These are phyloP conservation scores for Akanthomyces lecanii DNA, from an alignment of 2,329 filamentous ascomycete genomes.

Conservation along the genomic window DNA sequence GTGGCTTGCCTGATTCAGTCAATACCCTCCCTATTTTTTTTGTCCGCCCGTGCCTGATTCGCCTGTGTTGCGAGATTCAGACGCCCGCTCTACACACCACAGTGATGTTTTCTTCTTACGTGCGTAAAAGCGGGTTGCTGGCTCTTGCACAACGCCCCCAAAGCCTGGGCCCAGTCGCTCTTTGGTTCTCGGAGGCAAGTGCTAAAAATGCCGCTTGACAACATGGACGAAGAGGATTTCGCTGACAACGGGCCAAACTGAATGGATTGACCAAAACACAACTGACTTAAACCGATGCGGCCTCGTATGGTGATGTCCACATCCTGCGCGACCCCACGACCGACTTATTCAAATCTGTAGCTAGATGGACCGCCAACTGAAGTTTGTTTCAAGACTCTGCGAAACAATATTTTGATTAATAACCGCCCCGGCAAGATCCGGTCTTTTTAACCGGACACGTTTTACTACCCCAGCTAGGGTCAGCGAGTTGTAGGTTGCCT, in stretches of 20 bases:
- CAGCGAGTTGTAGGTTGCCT: background rate
- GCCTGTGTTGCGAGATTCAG: background rate
- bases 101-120: background rate
- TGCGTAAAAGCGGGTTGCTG: background rate
- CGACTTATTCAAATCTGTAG: background rate
- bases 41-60: background rate
- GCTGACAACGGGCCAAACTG: background rate
- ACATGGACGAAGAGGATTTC: background rate
- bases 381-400: background rate
- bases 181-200: background rate
- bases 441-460: background rate
- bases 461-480: no score
- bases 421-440: slow-evolving; percentile 3
- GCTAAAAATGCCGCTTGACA: background rate
- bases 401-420: background rate
- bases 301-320: no score
- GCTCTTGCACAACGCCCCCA: background rate
- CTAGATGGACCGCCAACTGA: no score
- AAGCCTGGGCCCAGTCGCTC: background rate
- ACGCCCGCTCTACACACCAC: background rate
- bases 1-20: slow-evolving; percentile 8
- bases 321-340: background rate
- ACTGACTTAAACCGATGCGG: no score
- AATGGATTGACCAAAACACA: background rate
- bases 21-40: background rate